These are phyloP conservation scores for Kurtzmaniella quercitrusa DNA, from an alignment of 1,139 yeast genomes.

Conservation along the genomic window DNA sequence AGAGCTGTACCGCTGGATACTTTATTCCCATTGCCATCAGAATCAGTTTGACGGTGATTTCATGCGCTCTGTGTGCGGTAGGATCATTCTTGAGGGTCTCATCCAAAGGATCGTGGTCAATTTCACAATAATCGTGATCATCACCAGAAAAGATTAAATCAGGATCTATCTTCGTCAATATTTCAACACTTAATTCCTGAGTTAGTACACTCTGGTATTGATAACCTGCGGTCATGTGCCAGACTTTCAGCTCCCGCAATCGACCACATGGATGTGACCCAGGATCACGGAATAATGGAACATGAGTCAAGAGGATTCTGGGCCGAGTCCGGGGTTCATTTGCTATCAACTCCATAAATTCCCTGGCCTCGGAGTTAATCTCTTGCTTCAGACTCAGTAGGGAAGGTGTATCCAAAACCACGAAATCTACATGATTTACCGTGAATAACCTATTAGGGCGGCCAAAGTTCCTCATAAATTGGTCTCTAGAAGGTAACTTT, in stretches of 20 bases:
- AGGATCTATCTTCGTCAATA: constrained; percentile 33
- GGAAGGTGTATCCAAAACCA: constrained; percentile 43
- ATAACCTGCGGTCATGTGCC: constrained; percentile 32
- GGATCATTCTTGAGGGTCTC: constrained; percentile 5
- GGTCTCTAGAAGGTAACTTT: constrained; percentile 26
- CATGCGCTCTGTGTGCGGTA: constrained; percentile 20
- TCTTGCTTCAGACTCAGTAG: constrained; percentile 28
- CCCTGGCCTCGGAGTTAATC: constrained; percentile 24
- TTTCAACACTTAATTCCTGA: constrained; percentile 19
- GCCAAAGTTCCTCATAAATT: constrained; percentile 42
- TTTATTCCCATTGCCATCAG: constrained; percentile 60
- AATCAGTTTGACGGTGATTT: constrained; percentile 52
- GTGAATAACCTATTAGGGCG: constrained; percentile 26
- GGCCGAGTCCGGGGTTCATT: constrained; percentile 18
- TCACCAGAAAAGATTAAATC: constrained; percentile 46
- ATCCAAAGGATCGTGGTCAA: constrained; percentile 25
- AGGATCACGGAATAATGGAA: constrained; percentile 44
- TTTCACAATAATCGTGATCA: constrained; percentile 55
- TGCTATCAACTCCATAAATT: constrained; percentile 23
- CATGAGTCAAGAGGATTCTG: constrained; percentile 43
- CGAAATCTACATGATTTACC: constrained; percentile 40
- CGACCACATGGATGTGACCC: constrained; percentile 37
- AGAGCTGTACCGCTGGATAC: constrained; percentile 50
- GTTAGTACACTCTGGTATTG: constrained; percentile 51
- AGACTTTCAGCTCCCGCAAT: constrained; percentile 32